phyloP scores from a whole-genome alignment of 1,284 basidiomycete species.

The Porogramme epimiltina region DNA sequence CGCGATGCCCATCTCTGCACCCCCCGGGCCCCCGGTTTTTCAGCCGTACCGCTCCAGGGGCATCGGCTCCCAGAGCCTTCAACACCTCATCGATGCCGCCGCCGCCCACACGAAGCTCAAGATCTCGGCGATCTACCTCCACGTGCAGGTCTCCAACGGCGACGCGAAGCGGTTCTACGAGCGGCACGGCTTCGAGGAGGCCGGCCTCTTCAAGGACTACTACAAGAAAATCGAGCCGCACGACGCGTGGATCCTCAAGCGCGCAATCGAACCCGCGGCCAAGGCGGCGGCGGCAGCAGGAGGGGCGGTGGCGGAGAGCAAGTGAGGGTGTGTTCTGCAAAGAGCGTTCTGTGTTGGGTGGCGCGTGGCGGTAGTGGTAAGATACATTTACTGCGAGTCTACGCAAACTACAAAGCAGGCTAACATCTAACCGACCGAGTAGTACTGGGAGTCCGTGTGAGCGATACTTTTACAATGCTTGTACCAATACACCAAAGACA shows the following conservation, averaged over 20 bases:
- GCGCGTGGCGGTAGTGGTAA: conserved; percentile 20
- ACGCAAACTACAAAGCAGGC: conserved; percentile 22
- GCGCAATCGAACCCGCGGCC: conserved; percentile 33
- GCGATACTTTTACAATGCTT: conserved; percentile 26
- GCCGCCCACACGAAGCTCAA: conserved; percentile 54
- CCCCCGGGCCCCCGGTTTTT: conserved; percentile 1
- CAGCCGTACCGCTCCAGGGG: conserved; percentile 79
- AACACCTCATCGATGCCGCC: conserved; percentile 66
- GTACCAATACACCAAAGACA: conserved; percentile 25
- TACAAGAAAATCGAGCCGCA: conserved; percentile 82
- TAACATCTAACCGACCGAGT: conserved; percentile 17
- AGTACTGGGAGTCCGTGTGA: conserved; percentile 21
- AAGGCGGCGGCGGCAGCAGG: background rate
- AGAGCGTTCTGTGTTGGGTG: background rate
- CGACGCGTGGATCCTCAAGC: conserved; percentile 81
- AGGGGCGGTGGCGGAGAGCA: conserved; percentile 11
- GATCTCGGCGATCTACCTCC: conserved; percentile 72
- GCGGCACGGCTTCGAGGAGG: conserved; percentile 71
- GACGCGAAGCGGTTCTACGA: conserved; percentile 79
- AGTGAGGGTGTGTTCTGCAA: conserved; percentile 17
- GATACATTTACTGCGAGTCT: conserved; percentile 25
- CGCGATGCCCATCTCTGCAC: conserved; percentile 11
- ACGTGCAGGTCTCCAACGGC: conserved; percentile 76
- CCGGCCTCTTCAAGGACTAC: conserved; percentile 65
- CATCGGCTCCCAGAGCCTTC: conserved; percentile 68